phyloP scores from a whole-genome alignment of 2,329 filamentous ascomycete genomes.

The Aspergillus sp. region DNA sequence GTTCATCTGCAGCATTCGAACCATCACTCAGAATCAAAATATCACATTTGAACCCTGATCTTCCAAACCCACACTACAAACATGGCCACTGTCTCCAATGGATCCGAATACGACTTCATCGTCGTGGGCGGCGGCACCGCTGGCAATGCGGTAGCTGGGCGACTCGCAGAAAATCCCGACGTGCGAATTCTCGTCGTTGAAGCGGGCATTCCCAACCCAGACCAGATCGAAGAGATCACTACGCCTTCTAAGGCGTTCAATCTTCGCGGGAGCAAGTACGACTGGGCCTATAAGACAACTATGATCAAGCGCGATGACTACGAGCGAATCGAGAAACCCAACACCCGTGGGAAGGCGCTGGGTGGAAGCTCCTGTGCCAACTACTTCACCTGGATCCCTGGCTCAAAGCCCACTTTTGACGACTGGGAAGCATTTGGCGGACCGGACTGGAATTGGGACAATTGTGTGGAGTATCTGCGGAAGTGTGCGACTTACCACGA shows the following conservation, averaged over 20 bases:
- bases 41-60: not conserved
- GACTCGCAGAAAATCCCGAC: constrained; percentile 51
- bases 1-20: not conserved
- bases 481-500: constrained; percentile 61
- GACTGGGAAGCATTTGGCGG: constrained; percentile 49
- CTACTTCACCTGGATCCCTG: constrained; percentile 65
- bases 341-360: constrained; percentile 60
- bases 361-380: constrained; percentile 60
- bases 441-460: constrained; percentile 57
- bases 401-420: constrained; percentile 57
- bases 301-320: constrained; percentile 58
- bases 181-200: constrained; percentile 41
- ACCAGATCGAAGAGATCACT: constrained; percentile 52
- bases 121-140: constrained; percentile 38
- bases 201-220: constrained; percentile 45
- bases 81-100: constrained; percentile 6
- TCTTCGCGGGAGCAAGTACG: constrained; percentile 57
- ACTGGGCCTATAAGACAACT: constrained; percentile 63
- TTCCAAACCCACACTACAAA: not conserved
- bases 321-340: constrained; percentile 62
- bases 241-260: constrained; percentile 58
- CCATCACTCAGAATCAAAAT: not conserved
- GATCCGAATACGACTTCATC: constrained; percentile 27
- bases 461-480: constrained; percentile 50
- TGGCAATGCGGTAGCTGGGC: constrained; percentile 46